A percentile compares a stretch with the other conserved stretches of the same genome.
phyloP scores from a whole-genome alignment of 306 rosid genomes.

The Hippophae tibetana region DNA sequence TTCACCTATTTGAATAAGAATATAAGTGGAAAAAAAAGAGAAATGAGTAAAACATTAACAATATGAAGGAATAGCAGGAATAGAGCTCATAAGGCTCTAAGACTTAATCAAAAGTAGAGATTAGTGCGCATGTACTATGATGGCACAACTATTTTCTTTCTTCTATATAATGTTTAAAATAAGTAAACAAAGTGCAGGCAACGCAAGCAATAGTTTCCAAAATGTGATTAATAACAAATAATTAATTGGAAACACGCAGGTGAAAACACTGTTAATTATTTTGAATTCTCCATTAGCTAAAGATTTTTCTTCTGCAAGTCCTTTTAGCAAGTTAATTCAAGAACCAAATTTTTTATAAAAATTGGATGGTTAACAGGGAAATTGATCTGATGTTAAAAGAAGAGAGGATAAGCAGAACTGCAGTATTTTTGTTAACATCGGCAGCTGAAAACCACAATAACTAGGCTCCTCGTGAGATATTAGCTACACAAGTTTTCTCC shows the following conservation, averaged over 20 bases:
- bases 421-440: background rate
- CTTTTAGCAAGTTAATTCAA: too few species aligned
- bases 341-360: background rate
- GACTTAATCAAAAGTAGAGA: background rate
- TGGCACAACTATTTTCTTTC: too few species aligned
- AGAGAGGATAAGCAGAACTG: background rate
- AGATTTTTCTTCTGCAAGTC: too few species aligned
- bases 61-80: background rate
- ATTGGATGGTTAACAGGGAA: background rate
- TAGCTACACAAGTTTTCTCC: background rate
- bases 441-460: background rate
- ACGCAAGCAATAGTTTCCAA: too few species aligned
- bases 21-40: slow-evolving; percentile 1
- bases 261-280: too few species aligned
- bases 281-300: too few species aligned
- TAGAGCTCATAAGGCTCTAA: background rate
- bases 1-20: slow-evolving; percentile 33
- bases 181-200: too few species aligned
- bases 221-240: too few species aligned
- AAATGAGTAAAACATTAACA: background rate
- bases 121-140: too few species aligned
- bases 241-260: too few species aligned
- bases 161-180: too few species aligned
- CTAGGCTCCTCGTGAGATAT: background rate
- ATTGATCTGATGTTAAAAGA: background rate